Conservation (phyloP, 1,284 basidiomycete genomes). For the Marasmius tenuissimus region DNA sequence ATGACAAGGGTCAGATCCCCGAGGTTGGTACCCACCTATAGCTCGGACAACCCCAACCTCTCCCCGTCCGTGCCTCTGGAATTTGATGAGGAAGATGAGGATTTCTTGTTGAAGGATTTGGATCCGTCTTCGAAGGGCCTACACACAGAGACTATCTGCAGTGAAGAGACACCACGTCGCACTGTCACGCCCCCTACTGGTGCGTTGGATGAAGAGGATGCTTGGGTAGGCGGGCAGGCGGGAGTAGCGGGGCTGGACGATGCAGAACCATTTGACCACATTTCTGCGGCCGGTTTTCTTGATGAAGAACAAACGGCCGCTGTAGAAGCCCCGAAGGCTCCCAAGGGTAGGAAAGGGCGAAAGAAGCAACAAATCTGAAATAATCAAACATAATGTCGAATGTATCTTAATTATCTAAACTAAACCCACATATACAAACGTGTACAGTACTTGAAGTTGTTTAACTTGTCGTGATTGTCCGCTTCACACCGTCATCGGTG, state of each 20-base stretch:
- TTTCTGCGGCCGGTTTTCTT: constrained; percentile 57
- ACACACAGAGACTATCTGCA: constrained; percentile 15
- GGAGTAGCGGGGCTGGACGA: constrained; percentile 40
- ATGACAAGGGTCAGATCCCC: constrained; percentile 43
- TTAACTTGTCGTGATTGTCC: not conserved
- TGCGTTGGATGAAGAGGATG: constrained; percentile 53
- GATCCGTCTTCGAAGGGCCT: constrained; percentile 20
- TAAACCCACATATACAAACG: not conserved
- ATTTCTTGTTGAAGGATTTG: constrained; percentile 37
- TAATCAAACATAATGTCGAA: not conserved
- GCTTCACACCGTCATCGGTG: not conserved
- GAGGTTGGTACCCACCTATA: constrained; percentile 16
- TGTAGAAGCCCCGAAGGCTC: not conserved
- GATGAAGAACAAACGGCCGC: constrained; percentile 52
- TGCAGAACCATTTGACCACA: constrained; percentile 64
- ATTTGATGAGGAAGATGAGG: constrained; percentile 74
- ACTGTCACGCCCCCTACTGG: constrained; percentile 19
- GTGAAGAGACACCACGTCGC: not conserved
- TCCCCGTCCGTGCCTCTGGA: constrained; percentile 51
- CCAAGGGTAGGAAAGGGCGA: constrained; percentile 9
- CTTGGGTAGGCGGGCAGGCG: constrained; percentile 37
- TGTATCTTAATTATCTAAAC: constrained; percentile 1
- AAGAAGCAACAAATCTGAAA: not conserved
- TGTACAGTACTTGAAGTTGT: not conserved
- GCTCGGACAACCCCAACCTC: constrained; percentile 24